Base-by-base conservation (phyloP, 2,329 filamentous ascomycete species). In the Hypoxylon sp. region DNA sequence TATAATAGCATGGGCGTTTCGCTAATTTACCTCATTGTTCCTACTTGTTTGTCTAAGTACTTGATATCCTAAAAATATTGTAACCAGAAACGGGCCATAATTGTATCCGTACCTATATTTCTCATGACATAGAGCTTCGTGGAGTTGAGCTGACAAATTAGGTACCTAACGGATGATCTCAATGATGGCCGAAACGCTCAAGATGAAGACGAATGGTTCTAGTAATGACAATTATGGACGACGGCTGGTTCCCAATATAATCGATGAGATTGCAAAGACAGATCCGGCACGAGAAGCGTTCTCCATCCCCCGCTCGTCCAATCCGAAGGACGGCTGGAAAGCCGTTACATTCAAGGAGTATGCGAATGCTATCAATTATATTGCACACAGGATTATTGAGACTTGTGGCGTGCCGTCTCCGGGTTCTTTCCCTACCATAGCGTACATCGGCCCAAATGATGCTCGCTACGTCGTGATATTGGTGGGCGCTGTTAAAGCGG, bases 401-500 rank as follows among this genome's bases (percentile, higher is more conserved):
- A 32, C 34, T 7, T 66, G 63, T 14, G 66, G 63, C 5, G 32
- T 23, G 14, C 49, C 67, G n/a, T 21, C 63, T 1, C 41, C 60
- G 6, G 60, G 43, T 7, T 48, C 57, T 14, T 78, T 78, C 53
- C 80, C 79, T 1, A 83, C 81, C 0, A 76, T 85, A 28, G 80
- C 81, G 2, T 86, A 84, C 70, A 79, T 85, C 55, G 83, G 82
- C 0, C 81, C 81, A 13, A 78, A 77, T 21, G 76, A 78, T 58
- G 71, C 68, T 7, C 75, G 76, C 7, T 78, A 78, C 48, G 49
- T 73, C 5, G 61, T 75, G 2, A 7, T 78, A 1, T 45, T 69
- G 7, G 56, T 76, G 1, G 72, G 71, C 14, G 72, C 73, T 5
- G 64, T 75, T 17, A 78, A 78, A 53, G 73, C 75, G 1, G 76